Percentiles rank a stretch among this genome's conserved stretches.
phyloP scores from a whole-genome alignment of 345 rosid genomes.

The Rhizophora mangle region DNA sequence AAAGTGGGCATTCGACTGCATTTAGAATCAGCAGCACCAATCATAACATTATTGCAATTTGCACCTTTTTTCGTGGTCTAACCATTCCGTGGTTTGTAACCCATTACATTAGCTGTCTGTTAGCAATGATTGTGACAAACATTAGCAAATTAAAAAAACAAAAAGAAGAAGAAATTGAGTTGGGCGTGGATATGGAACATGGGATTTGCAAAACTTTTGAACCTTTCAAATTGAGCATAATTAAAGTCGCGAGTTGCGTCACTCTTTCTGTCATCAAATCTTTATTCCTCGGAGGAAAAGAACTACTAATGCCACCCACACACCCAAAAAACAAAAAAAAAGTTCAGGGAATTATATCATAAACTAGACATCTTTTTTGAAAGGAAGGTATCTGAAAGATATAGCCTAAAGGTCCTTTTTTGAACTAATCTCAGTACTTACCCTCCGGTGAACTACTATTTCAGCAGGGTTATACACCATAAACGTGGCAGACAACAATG shows the following conservation, averaged over 20 bases:
- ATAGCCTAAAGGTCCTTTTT: no score
- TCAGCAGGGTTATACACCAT: background rate
- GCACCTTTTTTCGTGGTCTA: background rate
- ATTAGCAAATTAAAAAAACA: no score
- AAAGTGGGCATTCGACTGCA: no score
- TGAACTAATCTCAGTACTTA: background rate
- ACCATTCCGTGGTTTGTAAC: background rate
- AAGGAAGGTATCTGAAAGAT: no score
- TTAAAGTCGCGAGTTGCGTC: background rate
- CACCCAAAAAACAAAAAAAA: no score
- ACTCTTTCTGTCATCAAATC: background rate
- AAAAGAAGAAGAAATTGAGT: no score
- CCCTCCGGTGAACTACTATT: background rate
- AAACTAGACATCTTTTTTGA: no score
- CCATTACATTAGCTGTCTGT: background rate
- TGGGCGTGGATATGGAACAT: slow-evolving; percentile 1
- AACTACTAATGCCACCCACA: background rate
- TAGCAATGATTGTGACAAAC: background rate
- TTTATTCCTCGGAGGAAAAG: background rate
- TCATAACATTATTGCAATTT: no score
- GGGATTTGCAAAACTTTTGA: background rate
- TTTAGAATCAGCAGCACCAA: no score
- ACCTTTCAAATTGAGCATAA: slow-evolving; percentile 16
- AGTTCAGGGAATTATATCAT: background rate
- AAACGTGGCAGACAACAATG: background rate